Base-by-base conservation (phyloP, 2,329 filamentous ascomycete genomes). In the Anthostomella pinea region DNA sequence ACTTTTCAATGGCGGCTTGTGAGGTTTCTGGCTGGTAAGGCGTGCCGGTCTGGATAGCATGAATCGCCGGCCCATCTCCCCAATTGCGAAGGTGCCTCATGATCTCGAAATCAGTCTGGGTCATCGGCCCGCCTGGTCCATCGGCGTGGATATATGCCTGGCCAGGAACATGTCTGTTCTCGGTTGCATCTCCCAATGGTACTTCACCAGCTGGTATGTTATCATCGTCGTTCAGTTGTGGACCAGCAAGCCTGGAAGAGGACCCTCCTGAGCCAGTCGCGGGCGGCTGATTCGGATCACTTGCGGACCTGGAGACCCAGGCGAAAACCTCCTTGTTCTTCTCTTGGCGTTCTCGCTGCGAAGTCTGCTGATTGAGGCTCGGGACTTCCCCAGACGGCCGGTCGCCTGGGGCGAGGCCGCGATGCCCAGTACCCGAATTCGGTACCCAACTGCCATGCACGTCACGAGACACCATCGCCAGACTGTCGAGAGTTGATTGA, bases 1-100 rank as follows among this genome's bases (percentile, higher is more conserved):
- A 79, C 24, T 52, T 65, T 27, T 67, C 65, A 14, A 81, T 80
- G 8, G 76, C 76, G 11, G 64, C 73, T 27, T 75, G 66, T 2
- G 76, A 72, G 2, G 69, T 67, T 34, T 67, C 59, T 2, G 74
- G 75, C 43, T 79, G 75, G 29, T 64, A 51, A 9, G 38, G 42
- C 13, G 53, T 38, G 20, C 29, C 53, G 6, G 48, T 51, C 23
- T 60, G 52, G 4, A 80, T 79, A 3, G 54, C 54, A 38, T 69
- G 69, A 3, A 73, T 51, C 21, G 64, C 49, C 1, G 76, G 75
- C 1, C 66, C 60, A 45, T 75, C 64, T 2, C 60, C 68, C 73
- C 74, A 80, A 24, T 66, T 65, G 25, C 65, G 66, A 38, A 66
- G 62, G 21, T 65, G 57, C 18, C 64, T 63, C 49, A 81, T 71